A percentile compares a stretch with the other conserved stretches of the same genome.
Evolutionary conservation across 495 filamentous ascomycete species (phyloP).

Genomic region (Cudoniella acicularis): DNA sequence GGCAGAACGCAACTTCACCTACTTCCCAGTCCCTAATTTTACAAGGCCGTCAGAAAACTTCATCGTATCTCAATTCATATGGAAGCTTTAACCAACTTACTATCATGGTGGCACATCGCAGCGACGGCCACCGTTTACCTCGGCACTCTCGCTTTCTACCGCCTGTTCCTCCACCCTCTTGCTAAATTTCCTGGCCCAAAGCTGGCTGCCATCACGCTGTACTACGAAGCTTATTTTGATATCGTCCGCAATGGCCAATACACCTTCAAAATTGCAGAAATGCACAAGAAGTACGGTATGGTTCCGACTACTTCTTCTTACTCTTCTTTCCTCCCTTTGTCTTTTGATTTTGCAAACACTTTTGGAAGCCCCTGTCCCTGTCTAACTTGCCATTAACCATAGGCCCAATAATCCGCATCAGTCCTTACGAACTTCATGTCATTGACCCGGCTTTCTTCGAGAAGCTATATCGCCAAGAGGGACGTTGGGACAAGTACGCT

Average conservation of each 20-base stretch:
- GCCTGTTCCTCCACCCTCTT: slow-evolving; percentile 47
- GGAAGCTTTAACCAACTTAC: too few species aligned
- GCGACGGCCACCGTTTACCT: too few species aligned
- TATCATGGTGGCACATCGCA: too few species aligned
- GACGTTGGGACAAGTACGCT: neutral
- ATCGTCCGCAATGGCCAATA: slow-evolving; percentile 31
- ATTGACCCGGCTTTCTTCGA: slow-evolving; percentile 35
- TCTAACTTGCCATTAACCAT: neutral
- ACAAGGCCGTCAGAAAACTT: too few species aligned
- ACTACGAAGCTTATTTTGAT: slow-evolving; percentile 48
- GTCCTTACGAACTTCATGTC: slow-evolving; percentile 46
- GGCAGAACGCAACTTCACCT: too few species aligned
- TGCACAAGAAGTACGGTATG: slow-evolving; percentile 45
- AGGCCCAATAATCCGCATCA: slow-evolving; percentile 46
- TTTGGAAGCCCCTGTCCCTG: neutral
- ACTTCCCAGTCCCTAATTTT: too few species aligned
- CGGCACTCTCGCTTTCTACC: slow-evolving; percentile 35
- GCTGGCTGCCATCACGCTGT: slow-evolving; percentile 43
- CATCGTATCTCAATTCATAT: too few species aligned
- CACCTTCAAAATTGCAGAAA: slow-evolving; percentile 35
- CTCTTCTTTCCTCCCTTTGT: neutral
- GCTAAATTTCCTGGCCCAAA: slow-evolving; percentile 44
- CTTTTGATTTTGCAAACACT: neutral
- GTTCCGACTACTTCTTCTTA: neutral
- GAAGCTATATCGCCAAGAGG: slow-evolving; percentile 21